phyloP scores from a whole-genome alignment of 352 stramenopile species.

The Vaucheria bursata region DNA sequence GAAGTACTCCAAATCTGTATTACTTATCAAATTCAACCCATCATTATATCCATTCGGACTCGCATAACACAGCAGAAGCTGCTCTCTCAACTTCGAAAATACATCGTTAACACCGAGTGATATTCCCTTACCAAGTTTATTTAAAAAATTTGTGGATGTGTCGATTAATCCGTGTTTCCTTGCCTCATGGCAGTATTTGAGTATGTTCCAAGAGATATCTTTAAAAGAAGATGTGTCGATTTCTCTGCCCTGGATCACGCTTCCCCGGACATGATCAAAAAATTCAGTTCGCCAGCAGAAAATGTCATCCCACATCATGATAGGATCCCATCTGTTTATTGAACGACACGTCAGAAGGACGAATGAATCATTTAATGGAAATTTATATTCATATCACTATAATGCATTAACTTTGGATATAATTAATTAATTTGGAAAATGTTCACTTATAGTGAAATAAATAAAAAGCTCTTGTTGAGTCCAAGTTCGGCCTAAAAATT shows the following conservation, averaged over 20 bases:
- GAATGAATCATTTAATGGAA: no score
- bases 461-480: no score
- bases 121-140: no score
- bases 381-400: no score
- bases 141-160: no score
- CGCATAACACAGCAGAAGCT: conserved; percentile 76
- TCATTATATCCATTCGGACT: conserved; percentile 70
- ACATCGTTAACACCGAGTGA: no score
- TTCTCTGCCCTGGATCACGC: no score
- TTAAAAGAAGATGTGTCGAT: conserved; percentile 77
- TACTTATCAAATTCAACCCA: conserved; percentile 79
- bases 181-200: conserved; percentile 75
- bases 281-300: conserved; percentile 83
- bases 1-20: conserved; percentile 84
- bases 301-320: conserved; percentile 81
- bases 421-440: no score
- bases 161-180: conserved; percentile 76
- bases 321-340: conserved; percentile 82
- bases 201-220: conserved; percentile 79
- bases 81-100: conserved; percentile 79
- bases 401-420: no score
- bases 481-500: no score
- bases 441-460: no score
- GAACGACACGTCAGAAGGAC: no score
- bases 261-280: conserved; percentile 73